Conservation (phyloP, 352 stramenopile species). For the Pythium folliculosum region DNA sequence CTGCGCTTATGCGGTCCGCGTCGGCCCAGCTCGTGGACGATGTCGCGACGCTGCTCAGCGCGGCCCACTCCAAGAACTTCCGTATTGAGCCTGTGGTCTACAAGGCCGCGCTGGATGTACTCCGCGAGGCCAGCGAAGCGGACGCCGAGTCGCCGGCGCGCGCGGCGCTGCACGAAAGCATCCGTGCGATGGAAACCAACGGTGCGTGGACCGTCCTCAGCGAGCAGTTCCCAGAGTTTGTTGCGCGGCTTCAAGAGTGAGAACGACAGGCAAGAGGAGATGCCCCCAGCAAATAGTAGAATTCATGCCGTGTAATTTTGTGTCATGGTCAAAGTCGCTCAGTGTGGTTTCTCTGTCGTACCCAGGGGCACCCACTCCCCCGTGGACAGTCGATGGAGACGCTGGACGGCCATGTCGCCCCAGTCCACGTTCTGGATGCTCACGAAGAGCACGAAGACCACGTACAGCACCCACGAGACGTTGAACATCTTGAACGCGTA, state of each 20-base stretch:
- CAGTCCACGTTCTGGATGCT: conserved; percentile 61
- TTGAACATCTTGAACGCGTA: conserved; percentile 91
- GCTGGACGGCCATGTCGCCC: conserved; percentile 39
- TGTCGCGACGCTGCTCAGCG: conserved; percentile 46
- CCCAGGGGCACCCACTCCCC: conserved; percentile 26
- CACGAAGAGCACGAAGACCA: conserved; percentile 75
- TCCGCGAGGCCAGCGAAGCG: background rate
- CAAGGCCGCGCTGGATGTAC: conserved; percentile 45
- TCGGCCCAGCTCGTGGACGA: conserved; percentile 44
- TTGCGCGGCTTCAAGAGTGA: background rate
- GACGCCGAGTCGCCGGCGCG: background rate
- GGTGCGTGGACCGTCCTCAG: conserved; percentile 7
- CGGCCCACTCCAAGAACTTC: conserved; percentile 36
- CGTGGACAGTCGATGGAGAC: conserved; percentile 35
- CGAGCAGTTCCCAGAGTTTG: conserved; percentile 19
- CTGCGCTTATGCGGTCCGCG: conserved; percentile 54
- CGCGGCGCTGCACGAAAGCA: background rate
- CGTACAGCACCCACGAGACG: conserved; percentile 75
- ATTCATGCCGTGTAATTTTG: background rate
- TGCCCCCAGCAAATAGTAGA: background rate
- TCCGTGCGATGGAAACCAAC: conserved; percentile 12
- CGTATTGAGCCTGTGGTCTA: conserved; percentile 49
- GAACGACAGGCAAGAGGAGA: background rate
- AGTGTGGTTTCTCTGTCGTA: conserved; percentile 14
- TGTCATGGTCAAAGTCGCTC: background rate